Percentiles rank a stretch among this genome's conserved stretches.
These are phyloP conservation scores for Dendrobium chrysotoxum DNA, from an alignment of 106 monocot species.

Conservation along the genomic window DNA sequence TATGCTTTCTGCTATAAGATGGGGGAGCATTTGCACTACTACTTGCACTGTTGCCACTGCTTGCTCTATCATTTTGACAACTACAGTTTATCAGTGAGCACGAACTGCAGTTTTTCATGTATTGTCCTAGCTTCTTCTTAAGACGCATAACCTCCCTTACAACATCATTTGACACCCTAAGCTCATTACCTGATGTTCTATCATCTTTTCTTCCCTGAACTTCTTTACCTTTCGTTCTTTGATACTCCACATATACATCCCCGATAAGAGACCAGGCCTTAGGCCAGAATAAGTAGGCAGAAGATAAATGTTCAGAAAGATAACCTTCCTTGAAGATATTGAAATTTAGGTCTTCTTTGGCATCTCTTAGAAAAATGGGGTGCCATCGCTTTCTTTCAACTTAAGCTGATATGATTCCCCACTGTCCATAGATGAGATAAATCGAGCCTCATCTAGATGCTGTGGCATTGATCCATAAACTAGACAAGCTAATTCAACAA, in stretches of 20 bases:
- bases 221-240: slow-evolving; percentile 36
- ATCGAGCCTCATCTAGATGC: slow-evolving; percentile 66
- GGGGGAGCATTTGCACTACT: slow-evolving; percentile 42
- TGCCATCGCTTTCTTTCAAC: slow-evolving; percentile 13
- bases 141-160: slow-evolving; percentile 84
- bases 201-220: slow-evolving; percentile 20
- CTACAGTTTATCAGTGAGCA: slow-evolving; percentile 92
- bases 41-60: slow-evolving; percentile 92
- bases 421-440: slow-evolving; percentile 79
- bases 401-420: slow-evolving; percentile 22
- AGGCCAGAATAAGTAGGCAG: slow-evolving; percentile 74
- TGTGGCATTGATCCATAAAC: slow-evolving; percentile 99
- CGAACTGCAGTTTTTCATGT: slow-evolving; percentile 60
- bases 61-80: slow-evolving; percentile 81
- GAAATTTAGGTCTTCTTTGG: slow-evolving; percentile 11
- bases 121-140: slow-evolving; percentile 81
- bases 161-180: slow-evolving; percentile 89
- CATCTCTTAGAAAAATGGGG: slow-evolving; percentile 16
- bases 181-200: slow-evolving; percentile 28
- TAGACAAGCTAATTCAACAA: slow-evolving; percentile 83
- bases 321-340: slow-evolving; percentile 14
- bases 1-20: slow-evolving; percentile 43
- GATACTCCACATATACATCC: slow-evolving; percentile 80
- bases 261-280: slow-evolving; percentile 92
- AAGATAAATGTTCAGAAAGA: slow-evolving; percentile 23